A percentile compares a stretch with the other conserved stretches of the same genome.
Evolutionary conservation across 164 flowering plant genomes (phyloP).

Genomic region (Chimonanthus praecox): DNA sequence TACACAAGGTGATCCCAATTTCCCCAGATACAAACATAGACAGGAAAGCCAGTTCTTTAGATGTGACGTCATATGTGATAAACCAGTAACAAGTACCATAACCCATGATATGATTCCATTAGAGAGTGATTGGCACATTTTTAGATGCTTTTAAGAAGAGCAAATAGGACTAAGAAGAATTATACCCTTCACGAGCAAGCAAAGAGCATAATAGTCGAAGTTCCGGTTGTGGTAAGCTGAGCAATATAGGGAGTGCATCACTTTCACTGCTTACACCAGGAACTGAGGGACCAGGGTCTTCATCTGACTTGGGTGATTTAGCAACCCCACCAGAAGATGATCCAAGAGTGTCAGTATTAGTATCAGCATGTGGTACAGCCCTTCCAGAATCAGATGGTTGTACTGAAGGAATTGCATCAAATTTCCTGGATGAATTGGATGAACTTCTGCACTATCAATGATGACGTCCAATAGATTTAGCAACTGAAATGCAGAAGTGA

Average conservation of each 20-base stretch:
- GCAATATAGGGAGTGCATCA: slow-evolving; percentile 38
- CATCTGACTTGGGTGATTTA: slow-evolving; percentile 28
- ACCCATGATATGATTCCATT: neutral
- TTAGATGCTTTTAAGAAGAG: neutral
- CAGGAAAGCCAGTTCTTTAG: too few species aligned
- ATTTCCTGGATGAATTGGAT: slow-evolving; percentile 30
- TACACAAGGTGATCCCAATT: too few species aligned
- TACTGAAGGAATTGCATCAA: slow-evolving; percentile 41
- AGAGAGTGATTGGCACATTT: neutral
- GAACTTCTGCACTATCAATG: slow-evolving; percentile 68
- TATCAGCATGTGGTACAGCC: slow-evolving; percentile 32
- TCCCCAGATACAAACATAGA: too few species aligned
- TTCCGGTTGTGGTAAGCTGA: slow-evolving; percentile 63
- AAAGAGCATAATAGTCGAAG: slow-evolving; percentile 86
- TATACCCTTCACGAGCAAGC: slow-evolving; percentile 96
- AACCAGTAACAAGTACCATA: neutral
- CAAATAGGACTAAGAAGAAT: too few species aligned
- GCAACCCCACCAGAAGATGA: slow-evolving; percentile 30
- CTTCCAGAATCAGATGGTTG: slow-evolving; percentile 46
- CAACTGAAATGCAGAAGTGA: slow-evolving; percentile 39
- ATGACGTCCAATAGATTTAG: slow-evolving; percentile 78
- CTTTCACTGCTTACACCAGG: slow-evolving; percentile 35
- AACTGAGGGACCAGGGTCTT: slow-evolving; percentile 29
- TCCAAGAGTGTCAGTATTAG: slow-evolving; percentile 33
- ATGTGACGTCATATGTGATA: too few species aligned